Evolutionary conservation across 768 basidiomycete species (phyloP).

Genomic region (Hygrophoropsis aurantiaca): DNA sequence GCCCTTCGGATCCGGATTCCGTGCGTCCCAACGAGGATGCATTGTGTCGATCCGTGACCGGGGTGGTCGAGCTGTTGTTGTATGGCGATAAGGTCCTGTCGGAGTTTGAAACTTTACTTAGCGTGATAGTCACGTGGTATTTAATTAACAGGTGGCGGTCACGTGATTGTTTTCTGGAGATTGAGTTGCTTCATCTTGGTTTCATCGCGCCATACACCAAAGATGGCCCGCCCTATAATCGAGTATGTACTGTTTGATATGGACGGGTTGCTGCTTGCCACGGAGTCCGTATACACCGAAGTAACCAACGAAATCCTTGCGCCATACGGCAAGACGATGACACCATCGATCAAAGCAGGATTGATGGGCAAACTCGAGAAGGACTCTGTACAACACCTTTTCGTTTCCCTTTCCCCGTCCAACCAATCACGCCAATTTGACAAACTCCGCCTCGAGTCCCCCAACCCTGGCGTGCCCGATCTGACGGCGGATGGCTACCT

Average conservation of each 20-base stretch:
- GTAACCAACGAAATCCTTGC: conserved; percentile 79
- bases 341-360: conserved; percentile 87
- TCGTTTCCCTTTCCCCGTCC: not conserved
- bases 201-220: no score
- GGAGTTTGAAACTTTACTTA: no score
- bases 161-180: no score
- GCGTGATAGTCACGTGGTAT: no score
- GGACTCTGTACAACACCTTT: not conserved
- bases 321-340: conserved; percentile 73
- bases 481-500: conserved; percentile 64
- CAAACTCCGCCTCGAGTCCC: conserved; percentile 69
- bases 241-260: conserved; percentile 75
- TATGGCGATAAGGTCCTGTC: no score
- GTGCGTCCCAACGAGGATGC: no score
- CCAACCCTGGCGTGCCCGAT: conserved; percentile 70
- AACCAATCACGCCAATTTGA: conserved; percentile 65
- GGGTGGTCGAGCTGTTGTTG: no score
- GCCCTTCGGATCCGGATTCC: no score
- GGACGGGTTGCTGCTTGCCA: conserved; percentile 76
- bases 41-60: no score
- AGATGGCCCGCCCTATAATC: no score
- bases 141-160: no score
- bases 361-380: conserved; percentile 82
- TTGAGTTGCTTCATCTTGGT: no score
- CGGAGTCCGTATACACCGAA: conserved; percentile 73